Conservation (phyloP, 2,329 filamentous ascomycete species). For the Fusarium begoniae region DNA sequence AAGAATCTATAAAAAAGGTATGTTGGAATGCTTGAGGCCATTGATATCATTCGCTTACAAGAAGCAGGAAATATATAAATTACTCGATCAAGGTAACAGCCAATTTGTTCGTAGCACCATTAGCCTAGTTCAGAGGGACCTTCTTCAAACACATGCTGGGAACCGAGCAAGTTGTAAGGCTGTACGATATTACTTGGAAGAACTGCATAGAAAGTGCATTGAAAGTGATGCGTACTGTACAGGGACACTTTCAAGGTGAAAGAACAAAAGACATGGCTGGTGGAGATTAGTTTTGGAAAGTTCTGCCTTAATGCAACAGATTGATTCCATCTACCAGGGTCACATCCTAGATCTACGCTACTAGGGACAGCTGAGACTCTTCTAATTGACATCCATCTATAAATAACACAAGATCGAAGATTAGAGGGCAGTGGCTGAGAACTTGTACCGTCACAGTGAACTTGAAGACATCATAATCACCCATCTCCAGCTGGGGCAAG, state of each 20-base stretch:
- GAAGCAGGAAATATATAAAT: not conserved
- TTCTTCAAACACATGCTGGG: not conserved
- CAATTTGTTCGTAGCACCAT: not conserved
- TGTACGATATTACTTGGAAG: not conserved
- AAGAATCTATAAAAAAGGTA: not conserved
- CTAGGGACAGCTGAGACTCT: not conserved
- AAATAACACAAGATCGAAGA: not conserved
- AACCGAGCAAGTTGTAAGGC: not conserved
- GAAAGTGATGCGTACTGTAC: not conserved
- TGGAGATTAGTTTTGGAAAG: not conserved
- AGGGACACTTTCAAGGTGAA: not conserved
- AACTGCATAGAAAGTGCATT: not conserved
- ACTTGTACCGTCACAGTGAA: not conserved
- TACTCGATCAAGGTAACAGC: not conserved
- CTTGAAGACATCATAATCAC: not conserved
- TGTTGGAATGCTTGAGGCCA: not conserved
- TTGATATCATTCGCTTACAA: not conserved
- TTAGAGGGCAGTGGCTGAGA: not conserved
- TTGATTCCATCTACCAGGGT: not conserved
- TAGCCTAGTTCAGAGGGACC: not conserved
- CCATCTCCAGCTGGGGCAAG: not conserved
- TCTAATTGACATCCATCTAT: not conserved
- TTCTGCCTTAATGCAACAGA: not conserved
- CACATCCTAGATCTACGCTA: not conserved
- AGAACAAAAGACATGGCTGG: not conserved